Conservation (phyloP, 169 alveolate species). For the Babesia bovis region DNA sequence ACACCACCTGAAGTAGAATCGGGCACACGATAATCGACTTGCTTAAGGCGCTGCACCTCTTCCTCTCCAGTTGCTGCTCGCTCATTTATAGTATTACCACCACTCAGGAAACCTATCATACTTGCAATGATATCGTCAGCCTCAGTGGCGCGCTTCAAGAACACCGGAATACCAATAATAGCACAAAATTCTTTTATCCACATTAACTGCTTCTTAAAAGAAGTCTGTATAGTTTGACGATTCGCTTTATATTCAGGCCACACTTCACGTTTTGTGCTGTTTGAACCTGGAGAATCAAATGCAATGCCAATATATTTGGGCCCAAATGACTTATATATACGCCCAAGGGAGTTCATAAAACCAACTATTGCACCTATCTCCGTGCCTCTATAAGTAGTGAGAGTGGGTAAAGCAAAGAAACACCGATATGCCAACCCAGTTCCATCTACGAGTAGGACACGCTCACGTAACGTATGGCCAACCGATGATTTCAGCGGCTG, state of each 20-base stretch:
- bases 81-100: conserved; percentile 9
- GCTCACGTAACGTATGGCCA: conserved; percentile 16
- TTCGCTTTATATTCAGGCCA: conserved; percentile 75
- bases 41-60: conserved; percentile 3
- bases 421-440: conserved; percentile 75
- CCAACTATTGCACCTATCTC: conserved; percentile 76
- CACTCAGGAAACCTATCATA: conserved; percentile 60
- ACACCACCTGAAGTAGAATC: conserved; percentile 36
- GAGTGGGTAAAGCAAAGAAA: conserved; percentile 75
- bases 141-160: conserved; percentile 67
- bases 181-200: conserved; percentile 75
- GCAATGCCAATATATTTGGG: conserved; percentile 73
- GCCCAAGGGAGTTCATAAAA: conserved; percentile 74
- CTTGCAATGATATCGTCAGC: conserved; percentile 76
- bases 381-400: conserved; percentile 70
- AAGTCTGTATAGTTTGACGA: conserved; percentile 68
- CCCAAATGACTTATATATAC: conserved; percentile 62
- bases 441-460: conserved; percentile 74
- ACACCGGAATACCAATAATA: conserved; percentile 71
- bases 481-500: neutral
- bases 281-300: conserved; percentile 77
- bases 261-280: conserved; percentile 68
- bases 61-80: conserved; percentile 2
- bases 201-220: conserved; percentile 70
- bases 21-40: conserved; percentile 21